A percentile compares a stretch with the other conserved stretches of the same genome.
Evolutionary conservation across 768 basidiomycete species (phyloP).

Genomic region (Vararia minispora): DNA sequence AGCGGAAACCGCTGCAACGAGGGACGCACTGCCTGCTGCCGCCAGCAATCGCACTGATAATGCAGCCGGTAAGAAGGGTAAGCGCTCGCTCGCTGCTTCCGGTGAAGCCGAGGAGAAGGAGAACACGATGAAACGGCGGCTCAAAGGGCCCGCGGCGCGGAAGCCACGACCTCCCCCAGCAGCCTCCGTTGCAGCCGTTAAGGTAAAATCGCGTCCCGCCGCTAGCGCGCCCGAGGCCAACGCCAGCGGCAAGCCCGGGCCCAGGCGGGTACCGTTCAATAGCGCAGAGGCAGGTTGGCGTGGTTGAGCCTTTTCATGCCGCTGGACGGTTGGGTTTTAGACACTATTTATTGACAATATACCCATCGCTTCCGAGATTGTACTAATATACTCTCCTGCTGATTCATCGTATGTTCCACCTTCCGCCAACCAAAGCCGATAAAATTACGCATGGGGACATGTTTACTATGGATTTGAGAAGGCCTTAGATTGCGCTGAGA

Average conservation of each 20-base stretch:
- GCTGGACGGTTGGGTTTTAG: no score
- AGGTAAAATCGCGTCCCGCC: slow-evolving; percentile 2
- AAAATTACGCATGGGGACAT: no score
- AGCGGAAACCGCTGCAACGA: no score
- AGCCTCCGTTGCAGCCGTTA: slow-evolving; percentile 1
- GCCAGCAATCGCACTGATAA: slow-evolving; percentile 5
- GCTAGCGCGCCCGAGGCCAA: not conserved
- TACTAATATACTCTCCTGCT: no score
- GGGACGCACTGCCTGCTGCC: no score
- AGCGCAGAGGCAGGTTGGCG: slow-evolving; percentile 54
- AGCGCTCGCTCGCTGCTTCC: slow-evolving; percentile 9
- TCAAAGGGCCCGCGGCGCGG: slow-evolving; percentile 7
- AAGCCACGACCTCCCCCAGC: slow-evolving; percentile 15
- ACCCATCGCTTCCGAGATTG: no score
- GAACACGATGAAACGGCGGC: slow-evolving; percentile 11
- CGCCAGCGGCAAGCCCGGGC: slow-evolving; percentile 29
- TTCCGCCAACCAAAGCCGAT: no score
- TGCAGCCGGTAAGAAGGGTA: slow-evolving; percentile 13
- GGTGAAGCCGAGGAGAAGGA: slow-evolving; percentile 21
- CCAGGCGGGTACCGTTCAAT: slow-evolving; percentile 56
- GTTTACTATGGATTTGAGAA: no score
- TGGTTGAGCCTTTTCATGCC: no score
- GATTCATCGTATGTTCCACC: no score
- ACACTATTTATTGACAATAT: no score
- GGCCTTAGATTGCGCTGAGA: no score